Conservation (phyloP, 305 asterid genomes). For the Fraxinus xanthoxyloides region DNA sequence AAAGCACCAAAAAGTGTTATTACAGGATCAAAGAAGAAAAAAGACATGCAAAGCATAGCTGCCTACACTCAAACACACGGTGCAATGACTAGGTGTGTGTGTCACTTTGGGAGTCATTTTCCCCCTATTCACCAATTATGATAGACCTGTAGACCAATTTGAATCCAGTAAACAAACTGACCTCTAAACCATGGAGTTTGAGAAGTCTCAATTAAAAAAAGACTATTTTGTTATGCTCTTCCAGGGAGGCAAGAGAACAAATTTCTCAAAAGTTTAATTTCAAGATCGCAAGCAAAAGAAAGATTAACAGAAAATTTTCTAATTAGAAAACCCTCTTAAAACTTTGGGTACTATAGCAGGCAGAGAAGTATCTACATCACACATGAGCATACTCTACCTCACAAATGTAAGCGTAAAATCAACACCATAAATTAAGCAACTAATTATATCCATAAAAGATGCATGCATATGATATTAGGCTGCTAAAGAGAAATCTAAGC, state of each 20-base stretch:
- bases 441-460: no score
- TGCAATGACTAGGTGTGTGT: neutral
- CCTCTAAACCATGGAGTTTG: neutral
- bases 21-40: neutral
- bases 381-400: neutral
- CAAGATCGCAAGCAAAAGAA: neutral
- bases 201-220: neutral
- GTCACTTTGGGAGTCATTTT: neutral
- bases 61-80: neutral
- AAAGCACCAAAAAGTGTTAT: neutral
- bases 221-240: neutral
- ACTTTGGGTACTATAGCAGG: neutral
- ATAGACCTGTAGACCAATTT: neutral
- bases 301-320: neutral
- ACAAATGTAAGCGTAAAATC: neutral
- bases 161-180: neutral
- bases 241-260: constrained; percentile 3
- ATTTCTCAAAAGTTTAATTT: neutral
- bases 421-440: neutral
- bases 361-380: neutral
- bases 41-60: neutral
- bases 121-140: neutral
- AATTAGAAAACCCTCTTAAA: neutral
- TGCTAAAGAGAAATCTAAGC: neutral
- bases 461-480: neutral